These are phyloP conservation scores for Stentor coeruleus DNA, from an alignment of 73 alveolate genomes.

Conservation along the genomic window DNA sequence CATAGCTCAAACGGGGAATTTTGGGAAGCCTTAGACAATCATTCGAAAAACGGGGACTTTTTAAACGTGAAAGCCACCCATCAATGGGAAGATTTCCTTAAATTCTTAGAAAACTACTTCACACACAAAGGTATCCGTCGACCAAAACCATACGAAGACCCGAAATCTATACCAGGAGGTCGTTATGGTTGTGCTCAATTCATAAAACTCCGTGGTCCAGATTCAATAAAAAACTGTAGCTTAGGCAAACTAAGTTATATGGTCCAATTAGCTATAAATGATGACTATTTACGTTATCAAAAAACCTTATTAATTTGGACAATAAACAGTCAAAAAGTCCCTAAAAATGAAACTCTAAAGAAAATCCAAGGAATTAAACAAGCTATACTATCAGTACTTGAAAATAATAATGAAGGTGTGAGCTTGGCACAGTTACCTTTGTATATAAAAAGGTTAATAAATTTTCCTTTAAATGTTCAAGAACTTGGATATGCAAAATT, in stretches of 20 bases:
- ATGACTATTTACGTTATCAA: slow-evolving; percentile 53
- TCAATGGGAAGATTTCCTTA: neutral
- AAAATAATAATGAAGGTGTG: slow-evolving; percentile 42
- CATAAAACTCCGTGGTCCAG: slow-evolving; percentile 64
- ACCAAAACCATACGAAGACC: slow-evolving; percentile 31
- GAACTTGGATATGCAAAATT: slow-evolving; percentile 60
- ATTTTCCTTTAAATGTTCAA: slow-evolving; percentile 29
- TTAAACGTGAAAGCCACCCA: neutral
- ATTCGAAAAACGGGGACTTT: slow-evolving; percentile 22
- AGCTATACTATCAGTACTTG: slow-evolving; percentile 29
- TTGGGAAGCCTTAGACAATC: slow-evolving; percentile 22
- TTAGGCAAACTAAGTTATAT: slow-evolving; percentile 57
- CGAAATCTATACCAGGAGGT: slow-evolving; percentile 72
- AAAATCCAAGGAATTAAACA: neutral
- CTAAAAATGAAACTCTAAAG: neutral
- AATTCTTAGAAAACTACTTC: slow-evolving; percentile 17
- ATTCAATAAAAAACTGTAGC: slow-evolving; percentile 40
- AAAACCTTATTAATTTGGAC: slow-evolving; percentile 63
- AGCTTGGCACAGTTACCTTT: slow-evolving; percentile 53
- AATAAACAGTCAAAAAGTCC: slow-evolving; percentile 29
- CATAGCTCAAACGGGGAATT: slow-evolving; percentile 24
- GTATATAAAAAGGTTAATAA: slow-evolving; percentile 32
- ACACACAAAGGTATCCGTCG: too few species aligned
- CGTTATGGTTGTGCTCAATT: slow-evolving; percentile 77
- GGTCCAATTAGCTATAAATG: slow-evolving; percentile 60